These are phyloP conservation scores for Sarocladium oryzae DNA, from an alignment of 2,329 filamentous ascomycete genomes.

Conservation along the genomic window DNA sequence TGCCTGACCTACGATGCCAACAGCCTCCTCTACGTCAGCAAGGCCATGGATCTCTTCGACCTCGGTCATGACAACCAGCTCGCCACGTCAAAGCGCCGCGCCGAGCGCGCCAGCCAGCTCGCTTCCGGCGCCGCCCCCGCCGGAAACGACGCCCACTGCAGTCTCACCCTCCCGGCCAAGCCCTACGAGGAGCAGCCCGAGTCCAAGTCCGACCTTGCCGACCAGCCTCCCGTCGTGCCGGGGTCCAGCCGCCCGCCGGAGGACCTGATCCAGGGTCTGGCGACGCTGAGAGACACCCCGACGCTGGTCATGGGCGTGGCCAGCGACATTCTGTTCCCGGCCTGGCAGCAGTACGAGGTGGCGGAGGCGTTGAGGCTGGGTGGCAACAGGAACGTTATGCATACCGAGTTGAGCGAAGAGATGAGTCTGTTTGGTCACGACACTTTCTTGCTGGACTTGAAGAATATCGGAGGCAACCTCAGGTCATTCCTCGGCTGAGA, in stretches of 20 bases:
- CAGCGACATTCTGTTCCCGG: conserved; percentile 93
- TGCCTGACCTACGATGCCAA: conserved; percentile 95
- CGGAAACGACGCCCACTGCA: conserved; percentile 47
- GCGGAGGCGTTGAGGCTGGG: conserved; percentile 71
- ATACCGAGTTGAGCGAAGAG: conserved; percentile 90
- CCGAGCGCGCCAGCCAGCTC: conserved; percentile 52
- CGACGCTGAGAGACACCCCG: conserved; percentile 65
- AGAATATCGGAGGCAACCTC: conserved; percentile 83
- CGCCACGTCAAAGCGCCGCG: conserved; percentile 55
- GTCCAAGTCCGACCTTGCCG: conserved; percentile 30
- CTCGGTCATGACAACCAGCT: conserved; percentile 67
- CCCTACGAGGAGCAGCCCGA: conserved; percentile 81
- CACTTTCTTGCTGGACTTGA: conserved; percentile 86
- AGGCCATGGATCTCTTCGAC: conserved; percentile 98
- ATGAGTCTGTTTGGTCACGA: conserved; percentile 94
- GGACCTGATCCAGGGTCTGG: conserved; percentile 73
- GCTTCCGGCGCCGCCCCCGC: conserved; percentile 45
- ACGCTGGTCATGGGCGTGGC: conserved; percentile 89
- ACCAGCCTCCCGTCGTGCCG: conserved; percentile 11
- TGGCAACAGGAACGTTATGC: conserved; percentile 76
- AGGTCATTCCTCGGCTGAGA: conserved; percentile 67
- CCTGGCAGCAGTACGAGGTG: conserved; percentile 96
- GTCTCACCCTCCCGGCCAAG: conserved; percentile 70
- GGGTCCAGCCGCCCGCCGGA: conserved; percentile 55
- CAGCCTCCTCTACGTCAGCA: conserved; percentile 90